These are phyloP conservation scores for Allomyces macrogynus DNA, from an alignment of 192 early-diverging fungal species.

Conservation along the genomic window DNA sequence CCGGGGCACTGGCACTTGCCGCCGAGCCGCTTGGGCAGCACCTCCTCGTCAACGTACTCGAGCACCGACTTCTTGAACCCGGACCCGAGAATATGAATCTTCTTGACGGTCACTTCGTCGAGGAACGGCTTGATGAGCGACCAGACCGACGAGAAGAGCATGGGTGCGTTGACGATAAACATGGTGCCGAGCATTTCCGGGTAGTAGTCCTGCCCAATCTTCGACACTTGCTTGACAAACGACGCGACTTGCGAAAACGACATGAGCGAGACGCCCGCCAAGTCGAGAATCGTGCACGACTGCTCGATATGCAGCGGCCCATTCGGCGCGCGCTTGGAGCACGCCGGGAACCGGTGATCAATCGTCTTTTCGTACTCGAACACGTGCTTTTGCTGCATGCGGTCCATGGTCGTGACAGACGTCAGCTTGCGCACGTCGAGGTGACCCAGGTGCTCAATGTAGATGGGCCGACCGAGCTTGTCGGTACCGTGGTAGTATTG, in stretches of 20 bases:
- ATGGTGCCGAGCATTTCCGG: constrained; percentile 83
- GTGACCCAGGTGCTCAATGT: constrained; percentile 69
- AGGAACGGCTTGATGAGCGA: constrained; percentile 54
- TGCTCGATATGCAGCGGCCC: constrained; percentile 49
- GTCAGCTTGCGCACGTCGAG: constrained; percentile 44
- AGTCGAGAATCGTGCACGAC: constrained; percentile 76
- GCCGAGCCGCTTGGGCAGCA: constrained; percentile 47
- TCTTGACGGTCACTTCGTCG: constrained; percentile 38
- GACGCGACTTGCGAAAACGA: constrained; percentile 46
- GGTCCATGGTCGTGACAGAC: constrained; percentile 37
- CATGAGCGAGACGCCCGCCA: constrained; percentile 61
- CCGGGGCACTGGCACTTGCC: constrained; percentile 51
- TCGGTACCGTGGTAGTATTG: constrained; percentile 79
- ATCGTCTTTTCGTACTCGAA: constrained; percentile 52
- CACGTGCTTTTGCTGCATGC: constrained; percentile 52
- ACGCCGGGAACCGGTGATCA: constrained; percentile 53
- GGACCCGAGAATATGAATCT: constrained; percentile 42
- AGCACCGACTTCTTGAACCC: constrained; percentile 35
- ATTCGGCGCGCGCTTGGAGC: constrained; percentile 26
- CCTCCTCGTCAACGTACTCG: constrained; percentile 40
- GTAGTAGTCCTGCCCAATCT: constrained; percentile 81
- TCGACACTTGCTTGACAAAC: constrained; percentile 49
- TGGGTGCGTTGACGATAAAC: constrained; percentile 83
- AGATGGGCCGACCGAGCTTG: constrained; percentile 72
- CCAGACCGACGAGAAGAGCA: constrained; percentile 67